Evolutionary conservation across 192 early-diverging fungal genomes (phyloP).

Genomic region (Jimgerdemannia flammicorona): DNA sequence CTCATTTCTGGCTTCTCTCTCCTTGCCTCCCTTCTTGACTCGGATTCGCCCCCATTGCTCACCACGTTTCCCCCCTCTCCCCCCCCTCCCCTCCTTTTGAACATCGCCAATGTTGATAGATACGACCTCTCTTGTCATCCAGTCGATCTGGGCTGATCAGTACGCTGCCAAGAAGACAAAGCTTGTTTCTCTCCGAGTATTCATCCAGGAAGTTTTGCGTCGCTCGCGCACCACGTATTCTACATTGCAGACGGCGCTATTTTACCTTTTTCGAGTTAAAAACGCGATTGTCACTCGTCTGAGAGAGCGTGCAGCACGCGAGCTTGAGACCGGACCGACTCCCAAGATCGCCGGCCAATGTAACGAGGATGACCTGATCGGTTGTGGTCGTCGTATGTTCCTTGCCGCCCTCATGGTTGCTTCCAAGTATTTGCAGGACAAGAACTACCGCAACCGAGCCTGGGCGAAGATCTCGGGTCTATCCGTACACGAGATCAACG

Average conservation of each 20-base stretch:
- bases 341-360: constrained; percentile 8
- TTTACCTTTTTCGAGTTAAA: constrained; percentile 57
- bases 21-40: neutral
- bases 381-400: constrained; percentile 80
- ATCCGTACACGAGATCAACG: constrained; percentile 70
- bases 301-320: neutral
- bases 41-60: neutral
- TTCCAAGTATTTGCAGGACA: constrained; percentile 86
- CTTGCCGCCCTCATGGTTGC: constrained; percentile 80
- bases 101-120: constrained; percentile 19
- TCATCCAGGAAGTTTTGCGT: constrained; percentile 72
- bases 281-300: constrained; percentile 20
- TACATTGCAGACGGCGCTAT: constrained; percentile 73
- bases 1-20: neutral
- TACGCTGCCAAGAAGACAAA: constrained; percentile 29
- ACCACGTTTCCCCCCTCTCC: neutral
- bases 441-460: constrained; percentile 78
- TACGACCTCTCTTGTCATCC: constrained; percentile 52
- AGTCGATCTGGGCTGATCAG: constrained; percentile 46
- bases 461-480: constrained; percentile 90
- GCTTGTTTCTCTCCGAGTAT: constrained; percentile 54
- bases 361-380: constrained; percentile 30
- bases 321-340: neutral
- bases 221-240: constrained; percentile 76
- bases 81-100: too few species aligned